Conservation (phyloP, 164 flowering plant genomes). For the Liriodendron chinense region DNA sequence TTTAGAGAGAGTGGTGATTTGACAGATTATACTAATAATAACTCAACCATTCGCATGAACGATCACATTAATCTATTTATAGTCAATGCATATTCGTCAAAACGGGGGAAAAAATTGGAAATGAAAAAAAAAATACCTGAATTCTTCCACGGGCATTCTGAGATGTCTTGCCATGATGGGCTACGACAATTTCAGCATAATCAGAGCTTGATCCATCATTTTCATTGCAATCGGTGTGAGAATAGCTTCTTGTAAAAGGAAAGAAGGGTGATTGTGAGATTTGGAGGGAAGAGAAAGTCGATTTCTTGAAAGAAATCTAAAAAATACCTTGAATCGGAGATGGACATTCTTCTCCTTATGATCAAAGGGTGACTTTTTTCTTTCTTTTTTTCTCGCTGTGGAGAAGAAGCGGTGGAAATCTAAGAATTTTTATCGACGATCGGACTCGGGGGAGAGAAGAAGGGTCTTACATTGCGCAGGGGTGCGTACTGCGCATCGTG, state of each 20-base stretch:
- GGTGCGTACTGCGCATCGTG: too few species aligned
- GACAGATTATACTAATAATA: too few species aligned
- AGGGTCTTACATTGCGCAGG: neutral
- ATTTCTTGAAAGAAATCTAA: neutral
- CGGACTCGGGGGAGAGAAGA: neutral
- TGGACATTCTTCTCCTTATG: neutral
- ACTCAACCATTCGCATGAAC: too few species aligned
- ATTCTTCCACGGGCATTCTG: constrained; percentile 77
- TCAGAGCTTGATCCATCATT: constrained; percentile 14
- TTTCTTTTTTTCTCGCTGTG: too few species aligned
- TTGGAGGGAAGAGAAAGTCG: neutral
- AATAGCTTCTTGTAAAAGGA: neutral
- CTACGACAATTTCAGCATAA: constrained; percentile 67
- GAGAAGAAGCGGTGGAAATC: too few species aligned
- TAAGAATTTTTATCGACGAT: neutral
- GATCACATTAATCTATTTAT: too few species aligned
- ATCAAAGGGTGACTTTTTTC: neutral
- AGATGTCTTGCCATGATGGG: constrained; percentile 91
- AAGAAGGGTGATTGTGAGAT: neutral
- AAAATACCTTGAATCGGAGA: neutral
- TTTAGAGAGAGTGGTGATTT: too few species aligned
- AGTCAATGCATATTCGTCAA: too few species aligned
- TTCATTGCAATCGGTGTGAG: neutral
- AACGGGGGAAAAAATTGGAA: neutral
- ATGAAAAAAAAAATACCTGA: constrained; percentile 39